These are phyloP conservation scores for Phytopythium vexans DNA, from an alignment of 352 stramenopile genomes.

Conservation along the genomic window DNA sequence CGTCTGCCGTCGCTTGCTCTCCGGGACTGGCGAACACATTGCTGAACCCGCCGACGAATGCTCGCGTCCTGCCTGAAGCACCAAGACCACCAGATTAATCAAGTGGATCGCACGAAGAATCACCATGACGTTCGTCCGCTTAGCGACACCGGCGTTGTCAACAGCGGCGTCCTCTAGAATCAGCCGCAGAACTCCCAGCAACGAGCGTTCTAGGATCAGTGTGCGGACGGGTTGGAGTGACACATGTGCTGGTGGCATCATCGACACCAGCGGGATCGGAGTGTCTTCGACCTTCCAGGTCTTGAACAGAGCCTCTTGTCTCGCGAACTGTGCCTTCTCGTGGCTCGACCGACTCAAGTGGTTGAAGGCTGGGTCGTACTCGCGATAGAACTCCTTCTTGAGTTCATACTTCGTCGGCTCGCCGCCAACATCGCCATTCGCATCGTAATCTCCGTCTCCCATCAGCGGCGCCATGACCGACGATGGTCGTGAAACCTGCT, in stretches of 20 bases:
- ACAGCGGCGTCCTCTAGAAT: slow-evolving; percentile 54
- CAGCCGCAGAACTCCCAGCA: slow-evolving; percentile 64
- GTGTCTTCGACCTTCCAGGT: slow-evolving; percentile 67
- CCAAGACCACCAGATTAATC: slow-evolving; percentile 62
- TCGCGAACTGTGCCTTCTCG: slow-evolving; percentile 74
- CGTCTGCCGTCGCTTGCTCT: slow-evolving; percentile 49
- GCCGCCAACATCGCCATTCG: slow-evolving; percentile 41
- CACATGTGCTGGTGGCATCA: slow-evolving; percentile 51
- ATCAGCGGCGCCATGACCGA: slow-evolving; percentile 26
- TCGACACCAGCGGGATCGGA: slow-evolving; percentile 62
- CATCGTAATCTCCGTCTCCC: slow-evolving; percentile 27
- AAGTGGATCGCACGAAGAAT: slow-evolving; percentile 62
- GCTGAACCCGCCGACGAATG: slow-evolving; percentile 5
- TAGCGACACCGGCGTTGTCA: slow-evolving; percentile 21
- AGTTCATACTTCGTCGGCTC: slow-evolving; percentile 75
- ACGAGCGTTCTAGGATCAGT: slow-evolving; percentile 57
- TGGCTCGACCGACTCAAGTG: slow-evolving; percentile 73
- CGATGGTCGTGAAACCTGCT: slow-evolving; percentile 46
- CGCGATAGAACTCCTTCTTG: slow-evolving; percentile 72
- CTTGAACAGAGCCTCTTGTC: slow-evolving; percentile 83
- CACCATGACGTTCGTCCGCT: slow-evolving; percentile 68
- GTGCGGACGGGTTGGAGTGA: slow-evolving; percentile 50
- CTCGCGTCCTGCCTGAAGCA: slow-evolving; percentile 39
- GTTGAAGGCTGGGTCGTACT: slow-evolving; percentile 83
- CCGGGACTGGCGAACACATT: slow-evolving; percentile 21